phyloP scores from a whole-genome alignment of 768 basidiomycete species.

The Macrocybe gigantea region DNA sequence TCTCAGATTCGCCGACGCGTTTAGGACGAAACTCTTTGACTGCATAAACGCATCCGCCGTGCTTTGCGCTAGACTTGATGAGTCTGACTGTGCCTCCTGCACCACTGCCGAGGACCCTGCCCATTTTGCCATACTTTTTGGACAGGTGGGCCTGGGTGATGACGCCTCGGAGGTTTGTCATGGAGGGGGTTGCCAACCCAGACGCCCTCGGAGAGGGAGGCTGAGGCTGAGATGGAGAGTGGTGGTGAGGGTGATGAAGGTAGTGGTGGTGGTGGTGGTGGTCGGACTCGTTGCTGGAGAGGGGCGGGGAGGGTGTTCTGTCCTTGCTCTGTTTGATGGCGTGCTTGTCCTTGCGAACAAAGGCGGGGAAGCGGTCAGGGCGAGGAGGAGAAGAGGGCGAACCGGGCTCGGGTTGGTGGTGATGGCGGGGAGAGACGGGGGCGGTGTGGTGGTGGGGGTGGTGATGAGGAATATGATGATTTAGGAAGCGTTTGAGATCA shows the following conservation, averaged over 20 bases:
- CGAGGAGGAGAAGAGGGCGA: conserved; percentile 13
- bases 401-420: background rate
- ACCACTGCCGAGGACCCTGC: conserved; percentile 88
- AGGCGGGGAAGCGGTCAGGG: conserved; percentile 17
- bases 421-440: conserved; percentile 10
- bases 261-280: conserved; percentile 5
- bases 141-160: conserved; percentile 81
- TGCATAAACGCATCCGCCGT: conserved; percentile 82
- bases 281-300: conserved; percentile 3
- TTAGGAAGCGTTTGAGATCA: conserved; percentile 93
- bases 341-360: conserved; percentile 23
- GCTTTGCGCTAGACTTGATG: conserved; percentile 82
- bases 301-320: conserved; percentile 31
- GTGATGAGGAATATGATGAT: conserved; percentile 67
- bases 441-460: conserved; percentile 18
- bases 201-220: conserved; percentile 11
- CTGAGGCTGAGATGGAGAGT: conserved; percentile 5
- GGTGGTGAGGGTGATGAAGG: conserved; percentile 16
- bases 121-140: conserved; percentile 99
- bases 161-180: conserved; percentile 22
- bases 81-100: conserved; percentile 98
- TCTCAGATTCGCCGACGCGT: conserved; percentile 81
- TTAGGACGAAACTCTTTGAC: conserved; percentile 97
- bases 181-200: conserved; percentile 15
- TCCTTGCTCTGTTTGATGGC: conserved; percentile 38